Evolutionary conservation across 306 rosid species (phyloP).

Genomic region (Luffa acutangula): DNA sequence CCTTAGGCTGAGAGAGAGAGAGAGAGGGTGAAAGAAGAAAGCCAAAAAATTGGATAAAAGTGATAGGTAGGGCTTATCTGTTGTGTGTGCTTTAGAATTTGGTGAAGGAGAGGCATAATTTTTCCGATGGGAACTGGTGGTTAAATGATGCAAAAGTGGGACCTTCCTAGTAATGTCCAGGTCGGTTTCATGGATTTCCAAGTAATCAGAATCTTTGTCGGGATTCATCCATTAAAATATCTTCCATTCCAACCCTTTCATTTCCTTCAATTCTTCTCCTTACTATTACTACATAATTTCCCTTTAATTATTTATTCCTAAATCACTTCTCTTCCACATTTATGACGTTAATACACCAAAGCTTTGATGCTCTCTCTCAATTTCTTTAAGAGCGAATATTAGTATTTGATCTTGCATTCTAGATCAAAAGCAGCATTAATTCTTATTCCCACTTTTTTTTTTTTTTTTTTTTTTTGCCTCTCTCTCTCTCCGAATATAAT

Average conservation of each 20-base stretch:
- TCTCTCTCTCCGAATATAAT: not conserved
- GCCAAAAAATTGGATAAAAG: not conserved
- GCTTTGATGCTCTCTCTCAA: not conserved
- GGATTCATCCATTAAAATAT: constrained; percentile 1
- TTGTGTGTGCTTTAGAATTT: constrained; percentile 6
- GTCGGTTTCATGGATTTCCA: constrained; percentile 53
- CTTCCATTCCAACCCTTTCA: not conserved
- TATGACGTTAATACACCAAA: not conserved
- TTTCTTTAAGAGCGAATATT: not conserved
- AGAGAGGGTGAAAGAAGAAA: not conserved
- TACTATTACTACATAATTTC: too few species aligned
- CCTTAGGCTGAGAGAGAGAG: not conserved
- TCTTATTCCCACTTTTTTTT: not conserved
- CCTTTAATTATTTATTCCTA: not conserved
- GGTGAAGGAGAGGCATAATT: not conserved
- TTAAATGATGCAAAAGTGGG: constrained; percentile 44
- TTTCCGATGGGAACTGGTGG: constrained; percentile 52
- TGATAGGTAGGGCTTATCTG: constrained; percentile 12
- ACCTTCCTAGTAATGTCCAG: constrained; percentile 58
- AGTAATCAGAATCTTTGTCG: constrained; percentile 26
- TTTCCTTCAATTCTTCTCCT: too few species aligned
- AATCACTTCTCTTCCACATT: not conserved
- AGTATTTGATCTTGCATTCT: not conserved
- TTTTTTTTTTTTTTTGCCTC: too few species aligned
- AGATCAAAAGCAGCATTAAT: not conserved